Percentiles rank a stretch among this genome's conserved stretches.
Conservation (phyloP, 208 protist genomes). For the Trypanosoma avium region DNA sequence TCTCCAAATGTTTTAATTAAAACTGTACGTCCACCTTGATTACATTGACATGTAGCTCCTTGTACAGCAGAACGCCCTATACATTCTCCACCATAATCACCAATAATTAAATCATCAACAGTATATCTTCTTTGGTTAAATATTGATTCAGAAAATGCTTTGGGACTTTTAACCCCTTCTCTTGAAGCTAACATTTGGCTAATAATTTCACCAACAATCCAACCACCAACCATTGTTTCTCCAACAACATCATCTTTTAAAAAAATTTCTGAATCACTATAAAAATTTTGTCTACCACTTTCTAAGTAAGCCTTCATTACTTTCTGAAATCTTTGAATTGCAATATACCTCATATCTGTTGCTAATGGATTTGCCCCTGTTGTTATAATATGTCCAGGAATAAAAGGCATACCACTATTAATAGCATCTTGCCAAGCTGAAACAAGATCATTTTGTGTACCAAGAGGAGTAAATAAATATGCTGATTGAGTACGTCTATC, state of each 20-base stretch:
- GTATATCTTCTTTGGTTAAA: slow-evolving; percentile 28
- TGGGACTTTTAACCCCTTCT: neutral
- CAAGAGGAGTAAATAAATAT: slow-evolving; percentile 7
- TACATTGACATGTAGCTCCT: slow-evolving; percentile 21
- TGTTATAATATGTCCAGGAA: slow-evolving; percentile 20
- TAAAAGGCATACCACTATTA: neutral
- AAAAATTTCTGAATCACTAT: slow-evolving; percentile 12
- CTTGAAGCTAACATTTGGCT: neutral
- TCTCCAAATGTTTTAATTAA: slow-evolving; percentile 21
- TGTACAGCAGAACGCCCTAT: neutral
- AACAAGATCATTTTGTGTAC: neutral
- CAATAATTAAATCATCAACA: slow-evolving; percentile 29
- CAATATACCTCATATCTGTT: slow-evolving; percentile 11
- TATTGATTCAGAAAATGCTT: slow-evolving; percentile 22
- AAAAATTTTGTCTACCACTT: slow-evolving; percentile 2
- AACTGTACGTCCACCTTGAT: slow-evolving; percentile 24
- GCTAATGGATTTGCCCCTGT: slow-evolving; percentile 27
- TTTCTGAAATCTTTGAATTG: slow-evolving; percentile 25
- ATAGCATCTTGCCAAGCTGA: neutral
- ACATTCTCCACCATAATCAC: slow-evolving; percentile 26
- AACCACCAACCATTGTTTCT: slow-evolving; percentile 27
- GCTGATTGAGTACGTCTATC: slow-evolving; percentile 16
- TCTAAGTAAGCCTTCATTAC: slow-evolving; percentile 27
- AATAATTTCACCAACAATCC: slow-evolving; percentile 23
- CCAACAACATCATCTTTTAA: slow-evolving; percentile 18